Evolutionary conservation across 1,284 basidiomycete genomes (phyloP), one percentile per base, ranked within the genome.

Genomic region (Chalciporus piperatoides): DNA sequence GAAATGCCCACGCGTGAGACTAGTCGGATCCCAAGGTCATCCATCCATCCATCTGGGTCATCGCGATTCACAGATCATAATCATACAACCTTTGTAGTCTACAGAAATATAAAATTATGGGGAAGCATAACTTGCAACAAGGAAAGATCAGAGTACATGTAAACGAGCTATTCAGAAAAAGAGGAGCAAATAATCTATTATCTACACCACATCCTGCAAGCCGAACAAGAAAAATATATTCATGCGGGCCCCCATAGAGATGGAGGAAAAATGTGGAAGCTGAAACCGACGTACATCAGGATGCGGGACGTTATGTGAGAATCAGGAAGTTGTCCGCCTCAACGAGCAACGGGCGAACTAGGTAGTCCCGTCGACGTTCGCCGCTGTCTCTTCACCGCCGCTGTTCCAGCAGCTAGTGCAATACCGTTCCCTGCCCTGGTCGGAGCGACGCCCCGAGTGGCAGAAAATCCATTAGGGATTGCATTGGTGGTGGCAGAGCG

Each of bases 361-460:
- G 68, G 76, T 57, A 73, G 54, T 51, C 76, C 72, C 9, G 77
- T 75, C 49, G 86, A 88, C 58, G 82, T 84, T 75, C 87, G 80
- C 73, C 88, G 75, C 63, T 90, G 88, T 55, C 87, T 75, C 70
- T 90, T 90, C 79, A 90, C 77, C 35, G 84, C 78, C 41, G 76
- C 60, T 37, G 74, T 64, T 24, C 71, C 69, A 48, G 64, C 60
- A 47, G 53, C 25, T 12, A 46, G 61, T 10, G 52, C 47, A 6
- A 25, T 57, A 40, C 65, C 68, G 39, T 58, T 52, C 11, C 60
- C 58, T 19, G 59, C 59, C 44, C 71, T 66, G 50, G 49, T 56
- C 41, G 59, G 65, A 21, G 73, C 71, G 36, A 71, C 64, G 39
- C 70, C 59, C 36, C 78, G 70, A 9, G 71, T 68, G 44, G 71